Percentiles rank a stretch among this genome's conserved stretches.
Evolutionary conservation across 495 filamentous ascomycete genomes (phyloP).

Genomic region (Apodospora peruviana): DNA sequence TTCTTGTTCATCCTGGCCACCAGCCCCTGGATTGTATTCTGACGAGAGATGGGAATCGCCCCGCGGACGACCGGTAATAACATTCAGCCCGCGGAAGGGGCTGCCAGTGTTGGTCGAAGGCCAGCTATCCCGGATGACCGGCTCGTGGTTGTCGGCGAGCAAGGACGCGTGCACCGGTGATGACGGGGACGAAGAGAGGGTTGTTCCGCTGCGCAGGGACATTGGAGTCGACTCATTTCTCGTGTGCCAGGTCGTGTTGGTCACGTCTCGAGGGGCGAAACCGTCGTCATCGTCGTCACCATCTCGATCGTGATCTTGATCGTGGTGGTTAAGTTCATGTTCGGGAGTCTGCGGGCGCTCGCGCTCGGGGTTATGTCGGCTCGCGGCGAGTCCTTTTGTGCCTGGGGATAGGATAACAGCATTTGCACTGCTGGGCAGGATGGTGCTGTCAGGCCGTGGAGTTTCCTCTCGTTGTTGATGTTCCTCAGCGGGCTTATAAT

Average conservation of each 20-base stretch:
- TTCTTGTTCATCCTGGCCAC: too few species aligned
- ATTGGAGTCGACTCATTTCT: constrained; percentile 13
- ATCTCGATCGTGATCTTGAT: background rate
- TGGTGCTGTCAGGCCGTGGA: too few species aligned
- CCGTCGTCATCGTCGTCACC: background rate
- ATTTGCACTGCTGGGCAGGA: too few species aligned
- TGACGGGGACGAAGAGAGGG: constrained; percentile 12
- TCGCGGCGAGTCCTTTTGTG: background rate
- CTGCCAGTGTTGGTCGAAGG: too few species aligned
- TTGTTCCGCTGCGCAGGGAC: constrained; percentile 16
- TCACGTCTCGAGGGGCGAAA: background rate
- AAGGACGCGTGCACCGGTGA: constrained; percentile 7
- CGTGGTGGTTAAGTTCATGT: background rate
- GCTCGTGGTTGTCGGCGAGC: constrained; percentile 6
- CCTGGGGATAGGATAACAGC: too few species aligned
- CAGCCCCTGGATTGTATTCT: too few species aligned
- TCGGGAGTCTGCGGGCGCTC: constrained; percentile 8
- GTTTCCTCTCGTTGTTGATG: too few species aligned
- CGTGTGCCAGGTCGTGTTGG: background rate
- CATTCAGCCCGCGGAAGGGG: too few species aligned
- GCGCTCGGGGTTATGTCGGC: background rate
- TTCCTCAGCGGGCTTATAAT: background rate
- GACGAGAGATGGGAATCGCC: too few species aligned
- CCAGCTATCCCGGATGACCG: constrained; percentile 12
- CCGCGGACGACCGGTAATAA: too few species aligned